Evolutionary conservation across 176 grass and related monocot genomes (phyloP).

Genomic region (Carex parvula): DNA sequence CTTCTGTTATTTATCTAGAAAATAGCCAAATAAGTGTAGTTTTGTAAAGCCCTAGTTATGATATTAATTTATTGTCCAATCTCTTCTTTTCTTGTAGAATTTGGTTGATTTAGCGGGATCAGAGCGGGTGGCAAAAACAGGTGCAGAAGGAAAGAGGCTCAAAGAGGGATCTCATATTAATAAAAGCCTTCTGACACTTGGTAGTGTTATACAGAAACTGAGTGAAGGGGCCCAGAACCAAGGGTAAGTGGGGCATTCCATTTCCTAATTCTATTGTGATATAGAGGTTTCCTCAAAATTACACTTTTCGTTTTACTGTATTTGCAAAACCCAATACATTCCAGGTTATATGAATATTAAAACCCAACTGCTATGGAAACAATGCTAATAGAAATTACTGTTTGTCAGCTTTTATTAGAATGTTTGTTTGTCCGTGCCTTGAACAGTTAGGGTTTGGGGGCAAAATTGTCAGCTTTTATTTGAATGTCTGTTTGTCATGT

Average conservation of each 20-base stretch:
- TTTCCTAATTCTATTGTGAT: background rate
- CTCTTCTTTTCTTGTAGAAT: conserved; percentile 57
- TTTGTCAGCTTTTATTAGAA: background rate
- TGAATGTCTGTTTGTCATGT: background rate
- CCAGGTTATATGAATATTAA: no score
- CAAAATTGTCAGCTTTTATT: background rate
- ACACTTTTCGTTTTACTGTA: conserved; percentile 3
- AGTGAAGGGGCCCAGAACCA: conserved; percentile 83
- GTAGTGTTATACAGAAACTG: conserved; percentile 90
- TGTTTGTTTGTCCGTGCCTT: background rate
- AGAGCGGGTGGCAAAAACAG: conserved; percentile 93
- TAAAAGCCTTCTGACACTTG: conserved; percentile 88
- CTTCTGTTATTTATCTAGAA: background rate
- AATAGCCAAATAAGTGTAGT: background rate
- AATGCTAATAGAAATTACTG: no score
- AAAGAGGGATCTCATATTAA: conserved; percentile 99
- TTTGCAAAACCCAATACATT: no score
- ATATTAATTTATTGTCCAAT: background rate
- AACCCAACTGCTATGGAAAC: no score
- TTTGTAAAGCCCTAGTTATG: background rate
- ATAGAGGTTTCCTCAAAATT: background rate
- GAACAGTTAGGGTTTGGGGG: background rate
- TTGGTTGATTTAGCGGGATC: conserved; percentile 96
- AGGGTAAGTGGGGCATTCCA: conserved; percentile 43
- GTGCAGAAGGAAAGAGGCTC: conserved; percentile 84